A percentile compares a stretch with the other conserved stretches of the same genome.
These are phyloP conservation scores for Hyphochytrium catenoides DNA, from an alignment of 352 stramenopile species.

Conservation along the genomic window DNA sequence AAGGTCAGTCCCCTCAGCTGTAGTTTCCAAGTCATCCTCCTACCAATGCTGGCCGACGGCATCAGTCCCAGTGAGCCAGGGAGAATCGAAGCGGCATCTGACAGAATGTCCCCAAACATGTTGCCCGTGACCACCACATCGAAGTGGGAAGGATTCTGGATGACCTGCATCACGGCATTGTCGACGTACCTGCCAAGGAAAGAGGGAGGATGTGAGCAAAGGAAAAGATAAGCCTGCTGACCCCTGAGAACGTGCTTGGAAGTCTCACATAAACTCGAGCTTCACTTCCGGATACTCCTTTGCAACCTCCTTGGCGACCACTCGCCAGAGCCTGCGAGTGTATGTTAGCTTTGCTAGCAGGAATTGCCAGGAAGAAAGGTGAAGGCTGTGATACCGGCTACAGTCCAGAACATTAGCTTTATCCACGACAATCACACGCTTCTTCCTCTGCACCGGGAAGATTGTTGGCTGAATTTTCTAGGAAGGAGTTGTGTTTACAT, in stretches of 20 bases:
- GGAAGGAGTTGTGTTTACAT: too few species aligned
- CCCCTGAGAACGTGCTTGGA: neutral
- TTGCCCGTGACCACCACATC: conserved; percentile 97
- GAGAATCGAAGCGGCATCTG: conserved; percentile 90
- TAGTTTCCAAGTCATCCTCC: neutral
- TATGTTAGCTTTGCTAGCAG: too few species aligned
- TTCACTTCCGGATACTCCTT: conserved; percentile 77
- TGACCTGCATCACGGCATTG: conserved; percentile 97
- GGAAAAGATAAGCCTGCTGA: neutral
- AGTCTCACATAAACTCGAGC: conserved; percentile 77
- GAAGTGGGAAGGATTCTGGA: conserved; percentile 93
- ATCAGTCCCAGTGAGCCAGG: conserved; percentile 93
- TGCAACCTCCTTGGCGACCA: conserved; percentile 65
- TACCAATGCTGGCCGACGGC: conserved; percentile 84
- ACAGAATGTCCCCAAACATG: conserved; percentile 98
- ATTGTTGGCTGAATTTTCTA: too few species aligned
- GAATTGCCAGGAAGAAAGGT: too few species aligned
- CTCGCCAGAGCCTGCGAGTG: conserved; percentile 75
- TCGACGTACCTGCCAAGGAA: conserved; percentile 59
- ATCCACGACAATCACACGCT: conserved; percentile 90
- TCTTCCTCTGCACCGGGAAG: conserved; percentile 76
- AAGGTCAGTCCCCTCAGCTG: too few species aligned
- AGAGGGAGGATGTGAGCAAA: conserved; percentile 1
- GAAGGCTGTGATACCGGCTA: too few species aligned
- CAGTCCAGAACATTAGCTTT: conserved; percentile 99